phyloP scores from a whole-genome alignment of 257 asterid species.

The Rhazya stricta region DNA sequence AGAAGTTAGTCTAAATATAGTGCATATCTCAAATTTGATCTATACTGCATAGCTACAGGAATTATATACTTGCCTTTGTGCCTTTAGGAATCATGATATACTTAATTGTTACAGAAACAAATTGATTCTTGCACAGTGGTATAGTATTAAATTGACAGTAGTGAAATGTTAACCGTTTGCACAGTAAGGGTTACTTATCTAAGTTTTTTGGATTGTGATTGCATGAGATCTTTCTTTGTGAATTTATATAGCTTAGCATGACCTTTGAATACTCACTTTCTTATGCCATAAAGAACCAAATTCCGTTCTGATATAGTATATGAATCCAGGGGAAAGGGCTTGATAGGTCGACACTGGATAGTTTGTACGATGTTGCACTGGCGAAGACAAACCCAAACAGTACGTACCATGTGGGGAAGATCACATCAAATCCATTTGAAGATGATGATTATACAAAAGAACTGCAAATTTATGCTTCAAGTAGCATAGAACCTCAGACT shows the following conservation, averaged over 20 bases:
- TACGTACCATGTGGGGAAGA: constrained; percentile 17
- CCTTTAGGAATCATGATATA: too few species aligned
- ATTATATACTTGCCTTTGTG: too few species aligned
- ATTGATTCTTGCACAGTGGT: too few species aligned
- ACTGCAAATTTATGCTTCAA: constrained; percentile 2
- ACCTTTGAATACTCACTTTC: not conserved
- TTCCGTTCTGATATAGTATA: not conserved
- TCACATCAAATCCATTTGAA: constrained; percentile 60
- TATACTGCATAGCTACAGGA: not conserved
- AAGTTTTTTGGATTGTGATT: not conserved
- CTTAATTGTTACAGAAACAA: too few species aligned
- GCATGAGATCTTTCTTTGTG: not conserved
- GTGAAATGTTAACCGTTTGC: too few species aligned
- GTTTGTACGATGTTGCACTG: constrained; percentile 48
- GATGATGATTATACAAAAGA: constrained; percentile 19
- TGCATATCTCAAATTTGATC: too few species aligned
- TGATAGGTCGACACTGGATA: constrained; percentile 57
- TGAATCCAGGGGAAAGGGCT: constrained; percentile 44
- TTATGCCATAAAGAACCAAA: not conserved
- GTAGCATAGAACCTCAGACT: constrained; percentile 18
- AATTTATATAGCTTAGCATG: not conserved
- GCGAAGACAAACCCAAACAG: constrained; percentile 29
- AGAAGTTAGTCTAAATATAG: too few species aligned
- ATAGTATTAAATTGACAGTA: not conserved
- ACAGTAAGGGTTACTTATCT: not conserved